Conservation (phyloP, 2,329 filamentous ascomycete species). For the Lachnum nothofagi region DNA sequence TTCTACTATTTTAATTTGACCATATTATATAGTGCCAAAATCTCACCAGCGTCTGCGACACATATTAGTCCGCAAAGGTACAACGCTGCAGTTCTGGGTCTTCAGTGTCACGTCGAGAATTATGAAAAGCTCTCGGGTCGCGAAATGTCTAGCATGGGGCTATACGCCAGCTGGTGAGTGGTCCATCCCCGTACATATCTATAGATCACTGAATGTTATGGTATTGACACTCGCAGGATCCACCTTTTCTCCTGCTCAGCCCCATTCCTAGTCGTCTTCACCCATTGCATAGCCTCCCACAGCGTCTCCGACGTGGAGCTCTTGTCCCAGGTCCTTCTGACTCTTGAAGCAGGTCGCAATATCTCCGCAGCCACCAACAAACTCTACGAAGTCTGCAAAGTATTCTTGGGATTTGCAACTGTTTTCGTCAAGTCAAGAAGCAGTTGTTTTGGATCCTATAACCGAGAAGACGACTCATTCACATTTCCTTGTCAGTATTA, state of each 20-base stretch:
- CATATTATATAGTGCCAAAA: slow-evolving; percentile 15
- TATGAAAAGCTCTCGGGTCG: slow-evolving; percentile 6
- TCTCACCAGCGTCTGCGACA: slow-evolving; percentile 3
- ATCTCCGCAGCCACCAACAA: slow-evolving; percentile 10
- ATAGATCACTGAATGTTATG: no score
- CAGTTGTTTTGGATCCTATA: slow-evolving; percentile 9
- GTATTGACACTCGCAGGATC: no score
- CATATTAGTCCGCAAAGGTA: slow-evolving; percentile 17
- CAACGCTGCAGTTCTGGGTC: slow-evolving; percentile 12
- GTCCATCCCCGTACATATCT: not conserved
- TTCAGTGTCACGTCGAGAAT: slow-evolving; percentile 17
- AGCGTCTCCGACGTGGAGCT: slow-evolving; percentile 10
- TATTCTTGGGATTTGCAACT: slow-evolving; percentile 15
- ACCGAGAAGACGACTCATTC: slow-evolving; percentile 13
- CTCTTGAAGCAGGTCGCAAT: slow-evolving; percentile 10
- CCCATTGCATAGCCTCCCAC: slow-evolving; percentile 14
- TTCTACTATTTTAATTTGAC: slow-evolving; percentile 16
- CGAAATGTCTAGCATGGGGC: slow-evolving; percentile 8
- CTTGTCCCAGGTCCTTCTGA: slow-evolving; percentile 11
- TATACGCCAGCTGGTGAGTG: slow-evolving; percentile 16
- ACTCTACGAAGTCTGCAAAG: slow-evolving; percentile 14
- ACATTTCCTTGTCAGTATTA: slow-evolving; percentile 3
- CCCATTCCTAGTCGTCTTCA: slow-evolving; percentile 19
- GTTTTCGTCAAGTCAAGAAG: slow-evolving; percentile 10
- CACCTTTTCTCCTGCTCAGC: slow-evolving; percentile 16